These are phyloP conservation scores for Cryptococcus hybrid DNA, from an alignment of 1,284 basidiomycete species.

Conservation along the genomic window DNA sequence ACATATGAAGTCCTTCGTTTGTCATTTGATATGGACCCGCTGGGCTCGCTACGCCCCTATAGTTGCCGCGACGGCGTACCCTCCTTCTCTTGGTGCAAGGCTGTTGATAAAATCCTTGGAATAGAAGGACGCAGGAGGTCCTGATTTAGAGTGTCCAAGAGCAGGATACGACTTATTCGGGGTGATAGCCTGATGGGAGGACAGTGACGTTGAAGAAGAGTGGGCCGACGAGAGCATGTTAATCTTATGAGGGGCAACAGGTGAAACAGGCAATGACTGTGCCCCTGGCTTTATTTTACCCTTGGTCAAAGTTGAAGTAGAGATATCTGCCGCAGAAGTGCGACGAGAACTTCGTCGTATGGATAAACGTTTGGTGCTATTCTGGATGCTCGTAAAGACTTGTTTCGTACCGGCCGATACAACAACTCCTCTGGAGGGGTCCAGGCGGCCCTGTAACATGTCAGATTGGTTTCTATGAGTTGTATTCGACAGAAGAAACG, in stretches of 20 bases:
- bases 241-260: slow-evolving; percentile 1
- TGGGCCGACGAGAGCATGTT: slow-evolving; percentile 33
- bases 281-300: slow-evolving; percentile 6
- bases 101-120: slow-evolving; percentile 40
- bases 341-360: slow-evolving; percentile 12
- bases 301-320: background rate
- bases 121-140: slow-evolving; percentile 31
- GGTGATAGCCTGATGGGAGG: slow-evolving; percentile 26
- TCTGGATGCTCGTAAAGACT: slow-evolving; percentile 35
- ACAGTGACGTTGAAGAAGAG: slow-evolving; percentile 39
- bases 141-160: background rate
- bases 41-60: slow-evolving; percentile 15
- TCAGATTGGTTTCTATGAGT: background rate
- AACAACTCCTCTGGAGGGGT: slow-evolving; percentile 23
- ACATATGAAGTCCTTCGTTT: slow-evolving; percentile 22
- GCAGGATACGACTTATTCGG: slow-evolving; percentile 32
- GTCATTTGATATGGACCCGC: slow-evolving; percentile 1
- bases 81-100: slow-evolving; percentile 48
- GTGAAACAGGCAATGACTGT: slow-evolving; percentile 19
- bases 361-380: slow-evolving; percentile 16
- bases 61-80: slow-evolving; percentile 48
- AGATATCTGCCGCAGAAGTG: slow-evolving; percentile 5
- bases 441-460: slow-evolving; percentile 35
- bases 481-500: slow-evolving; percentile 5
- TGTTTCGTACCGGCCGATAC: slow-evolving; percentile 17